Conservation (phyloP, 208 protist species). For the Crithidia expoeki region DNA sequence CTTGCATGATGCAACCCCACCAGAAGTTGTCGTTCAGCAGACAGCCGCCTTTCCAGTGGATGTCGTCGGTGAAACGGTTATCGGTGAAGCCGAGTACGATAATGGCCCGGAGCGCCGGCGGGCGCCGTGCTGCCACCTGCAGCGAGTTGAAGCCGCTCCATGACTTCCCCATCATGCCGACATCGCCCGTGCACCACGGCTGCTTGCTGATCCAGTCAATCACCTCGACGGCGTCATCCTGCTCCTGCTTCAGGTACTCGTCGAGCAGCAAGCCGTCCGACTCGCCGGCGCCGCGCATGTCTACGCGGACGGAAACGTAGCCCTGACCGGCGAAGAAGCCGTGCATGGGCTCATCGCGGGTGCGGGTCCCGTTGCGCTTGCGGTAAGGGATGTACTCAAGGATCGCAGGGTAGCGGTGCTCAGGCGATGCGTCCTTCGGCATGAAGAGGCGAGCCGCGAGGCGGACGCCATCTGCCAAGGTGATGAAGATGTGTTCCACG, state of each 20-base stretch:
- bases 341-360: slow-evolving; percentile 72
- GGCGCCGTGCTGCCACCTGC: slow-evolving; percentile 63
- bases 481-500: slow-evolving; percentile 55
- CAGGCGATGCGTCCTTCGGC: slow-evolving; percentile 33
- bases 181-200: slow-evolving; percentile 60
- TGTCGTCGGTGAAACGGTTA: slow-evolving; percentile 74
- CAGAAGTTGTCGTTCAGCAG: slow-evolving; percentile 78
- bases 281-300: slow-evolving; percentile 69
- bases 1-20: slow-evolving; percentile 75
- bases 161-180: slow-evolving; percentile 76
- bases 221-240: slow-evolving; percentile 65
- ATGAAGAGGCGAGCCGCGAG: slow-evolving; percentile 59
- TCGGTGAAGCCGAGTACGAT: slow-evolving; percentile 69
- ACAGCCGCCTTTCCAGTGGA: slow-evolving; percentile 75
- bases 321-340: slow-evolving; percentile 64
- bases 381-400: slow-evolving; percentile 77
- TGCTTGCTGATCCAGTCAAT: slow-evolving; percentile 71
- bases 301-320: slow-evolving; percentile 59
- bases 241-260: slow-evolving; percentile 66
- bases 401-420: slow-evolving; percentile 46
- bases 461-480: slow-evolving; percentile 45
- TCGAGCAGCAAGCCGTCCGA: slow-evolving; percentile 61
- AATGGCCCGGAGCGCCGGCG: slow-evolving; percentile 56
- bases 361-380: slow-evolving; percentile 64
- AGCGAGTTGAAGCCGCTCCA: slow-evolving; percentile 75